Evolutionary conservation across 106 monocot genomes (phyloP).

Genomic region (Cymbidium sinense): DNA sequence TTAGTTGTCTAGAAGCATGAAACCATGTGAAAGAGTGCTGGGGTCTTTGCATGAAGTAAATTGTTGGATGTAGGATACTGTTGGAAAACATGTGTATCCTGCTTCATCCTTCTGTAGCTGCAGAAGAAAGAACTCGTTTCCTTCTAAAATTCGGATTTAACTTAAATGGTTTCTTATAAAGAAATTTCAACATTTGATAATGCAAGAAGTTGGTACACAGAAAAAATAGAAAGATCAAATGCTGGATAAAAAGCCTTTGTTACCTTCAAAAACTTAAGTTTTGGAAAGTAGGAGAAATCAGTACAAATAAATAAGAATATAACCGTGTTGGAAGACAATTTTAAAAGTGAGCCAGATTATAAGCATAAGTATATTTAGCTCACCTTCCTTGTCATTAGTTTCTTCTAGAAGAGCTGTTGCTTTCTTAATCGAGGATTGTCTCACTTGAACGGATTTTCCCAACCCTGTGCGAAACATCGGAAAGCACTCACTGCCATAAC

Average conservation of each 20-base stretch:
- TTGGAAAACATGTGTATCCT: background rate
- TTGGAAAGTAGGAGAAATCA: background rate
- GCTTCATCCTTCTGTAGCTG: background rate
- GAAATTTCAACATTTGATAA: background rate
- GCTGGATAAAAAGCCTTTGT: background rate
- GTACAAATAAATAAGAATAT: background rate
- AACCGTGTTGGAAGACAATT: background rate
- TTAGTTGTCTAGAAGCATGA: too few species aligned
- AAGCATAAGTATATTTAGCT: background rate
- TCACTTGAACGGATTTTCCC: conserved; percentile 46
- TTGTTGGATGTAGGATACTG: background rate
- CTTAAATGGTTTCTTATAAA: background rate
- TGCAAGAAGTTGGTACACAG: background rate
- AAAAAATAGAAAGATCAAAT: background rate
- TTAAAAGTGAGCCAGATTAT: background rate
- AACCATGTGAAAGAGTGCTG: too few species aligned
- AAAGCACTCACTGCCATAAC: conserved; percentile 5
- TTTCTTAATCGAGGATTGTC: conserved; percentile 51
- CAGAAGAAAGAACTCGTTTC: background rate
- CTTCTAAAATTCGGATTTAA: background rate
- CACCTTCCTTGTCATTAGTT: conserved; percentile 15
- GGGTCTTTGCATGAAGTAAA: too few species aligned
- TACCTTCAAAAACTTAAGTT: background rate
- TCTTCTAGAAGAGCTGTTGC: conserved; percentile 49
- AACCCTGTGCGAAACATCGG: conserved; percentile 53